Base-by-base conservation (phyloP, 257 asterid genomes). In the Solanum sparsipilum region DNA sequence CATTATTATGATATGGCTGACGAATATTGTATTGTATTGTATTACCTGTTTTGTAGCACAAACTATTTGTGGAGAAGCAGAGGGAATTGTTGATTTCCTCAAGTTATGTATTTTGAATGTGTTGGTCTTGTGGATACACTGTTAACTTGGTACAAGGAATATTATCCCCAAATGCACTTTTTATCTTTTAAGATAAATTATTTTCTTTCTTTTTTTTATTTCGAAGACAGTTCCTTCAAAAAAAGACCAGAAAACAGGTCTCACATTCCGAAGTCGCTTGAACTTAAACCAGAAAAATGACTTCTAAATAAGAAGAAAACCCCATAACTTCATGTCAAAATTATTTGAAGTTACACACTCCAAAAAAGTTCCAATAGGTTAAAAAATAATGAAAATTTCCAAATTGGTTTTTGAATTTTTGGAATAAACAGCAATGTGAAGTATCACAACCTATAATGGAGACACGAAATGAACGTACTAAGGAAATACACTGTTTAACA, bases 21-120 rank as follows among this genome's bases (percentile, higher is more conserved):
- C 35, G 39, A 65, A 85, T 32, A 87, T 71, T 73, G 67, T 84
- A 48, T 71, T 73, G 73, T 84, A 48, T 72, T 21, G 20, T 75
- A 74, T 83, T 70, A 16, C 56, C 84, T 52, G 84, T 35, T 73
- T 63, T n/a, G 18, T 16, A 27, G 68, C 35, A 58, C 35, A 88
- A 89, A 52, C 86, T 38, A 74, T 60, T 35, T 13, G 73, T 32
- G 85, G 83, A 81, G 31, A 88, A 60, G 81, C 67, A 63, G 91
- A 82, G 94, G 92, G 92, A 92, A 92, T 91, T 90, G 91, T 92
- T 92, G 93, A 90, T 92, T 94, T 93, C 92, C 95, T 90, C 84
- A 35, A 18, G 90, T 39, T 31, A 23, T 39, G 35, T 25, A 38
- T 76, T 76, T 76, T 76, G 23, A 39, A 36, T 35, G 13, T 73